Base-by-base conservation (phyloP, 352 stramenopile genomes). In the Pythium dissotocum region DNA sequence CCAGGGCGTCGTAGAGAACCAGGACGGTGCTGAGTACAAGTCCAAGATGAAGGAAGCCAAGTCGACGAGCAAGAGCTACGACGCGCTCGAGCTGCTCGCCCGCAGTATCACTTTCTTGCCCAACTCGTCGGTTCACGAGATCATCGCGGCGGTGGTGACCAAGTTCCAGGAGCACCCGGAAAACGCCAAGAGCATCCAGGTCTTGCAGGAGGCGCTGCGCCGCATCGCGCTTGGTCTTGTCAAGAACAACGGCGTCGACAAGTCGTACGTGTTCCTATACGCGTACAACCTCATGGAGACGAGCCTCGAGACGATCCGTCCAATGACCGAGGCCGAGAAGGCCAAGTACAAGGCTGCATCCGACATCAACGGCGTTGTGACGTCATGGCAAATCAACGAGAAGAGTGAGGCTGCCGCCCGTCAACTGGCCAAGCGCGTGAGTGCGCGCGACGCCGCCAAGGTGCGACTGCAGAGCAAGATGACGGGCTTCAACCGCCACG, bases 1-100 rank as follows among this genome's bases (percentile, higher is more conserved):
- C 76, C 84, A 90, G 28, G 77, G 76, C 55, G 77, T 78, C 55
- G 77, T 85, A 4, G 80, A 87, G 58, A 84, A 85, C 67, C 80
- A 87, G 42, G 64, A 84, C 64, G 69, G 88, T 36, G 63, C 79
- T 54, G 81, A 77, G 26, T 70, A 77, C 61, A 94, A 96, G 67
- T 96, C 88, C 53, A 95, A 97, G 71, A 96, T 93, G 73, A 94
- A 95, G 71, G 90, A 97, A 56, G 86, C 90, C 32, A 88, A 87
- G 56, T 80, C 80, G 4, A 75, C 62, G 28, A 87, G 74, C 61
- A 86, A 85, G 13, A 87, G 83, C 49, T 77, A 82, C 38, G 88
- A 96, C 57, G 88, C 87, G 2, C 58, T 97, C 0, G 90, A 97
- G 65, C 60, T 97, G 54, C 66, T 97, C 18, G 79, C 83, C 33